Evolutionary conservation across 192 early-diverging fungal species (phyloP).

Genomic region (Endogone sp.): DNA sequence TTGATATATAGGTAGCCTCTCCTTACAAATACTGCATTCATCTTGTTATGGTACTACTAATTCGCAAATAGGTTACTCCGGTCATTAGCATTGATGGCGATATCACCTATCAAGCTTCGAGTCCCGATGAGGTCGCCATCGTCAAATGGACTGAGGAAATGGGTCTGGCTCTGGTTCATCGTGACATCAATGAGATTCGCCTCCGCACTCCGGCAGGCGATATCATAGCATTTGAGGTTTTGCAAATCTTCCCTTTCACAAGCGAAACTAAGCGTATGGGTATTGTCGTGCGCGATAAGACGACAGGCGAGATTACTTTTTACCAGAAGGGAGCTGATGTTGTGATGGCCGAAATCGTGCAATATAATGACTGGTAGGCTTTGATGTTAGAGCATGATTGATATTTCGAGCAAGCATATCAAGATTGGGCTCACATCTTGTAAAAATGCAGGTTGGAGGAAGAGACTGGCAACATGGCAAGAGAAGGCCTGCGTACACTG

Average conservation of each 20-base stretch:
- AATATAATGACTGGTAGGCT: slow-evolving; percentile 82
- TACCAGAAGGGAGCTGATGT: slow-evolving; percentile 93
- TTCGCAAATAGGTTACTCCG: slow-evolving; percentile 58
- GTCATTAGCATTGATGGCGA: slow-evolving; percentile 53
- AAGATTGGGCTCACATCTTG: neutral
- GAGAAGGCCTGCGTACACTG: slow-evolving; percentile 90
- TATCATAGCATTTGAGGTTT: slow-evolving; percentile 65
- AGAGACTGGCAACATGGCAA: slow-evolving; percentile 95
- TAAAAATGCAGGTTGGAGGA: slow-evolving; percentile 65
- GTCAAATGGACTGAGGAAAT: slow-evolving; percentile 89
- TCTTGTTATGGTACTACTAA: slow-evolving; percentile 1
- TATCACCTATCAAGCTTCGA: slow-evolving; percentile 89
- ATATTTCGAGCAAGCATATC: too few species aligned
- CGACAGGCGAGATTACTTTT: slow-evolving; percentile 77
- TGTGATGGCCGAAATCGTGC: slow-evolving; percentile 85
- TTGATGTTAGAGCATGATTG: too few species aligned
- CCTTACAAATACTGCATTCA: too few species aligned
- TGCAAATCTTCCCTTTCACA: slow-evolving; percentile 99
- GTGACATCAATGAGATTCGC: slow-evolving; percentile 69
- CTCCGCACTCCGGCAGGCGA: slow-evolving; percentile 52
- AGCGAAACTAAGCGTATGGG: slow-evolving; percentile 98
- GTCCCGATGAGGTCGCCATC: slow-evolving; percentile 95
- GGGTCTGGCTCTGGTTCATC: slow-evolving; percentile 75
- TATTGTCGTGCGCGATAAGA: slow-evolving; percentile 72
- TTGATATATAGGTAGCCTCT: too few species aligned